Evolutionary conservation across 192 early-diverging fungal genomes (phyloP), one percentile per base, ranked within the genome.

Genomic region (Gaertneriomyces semiglobifer): DNA sequence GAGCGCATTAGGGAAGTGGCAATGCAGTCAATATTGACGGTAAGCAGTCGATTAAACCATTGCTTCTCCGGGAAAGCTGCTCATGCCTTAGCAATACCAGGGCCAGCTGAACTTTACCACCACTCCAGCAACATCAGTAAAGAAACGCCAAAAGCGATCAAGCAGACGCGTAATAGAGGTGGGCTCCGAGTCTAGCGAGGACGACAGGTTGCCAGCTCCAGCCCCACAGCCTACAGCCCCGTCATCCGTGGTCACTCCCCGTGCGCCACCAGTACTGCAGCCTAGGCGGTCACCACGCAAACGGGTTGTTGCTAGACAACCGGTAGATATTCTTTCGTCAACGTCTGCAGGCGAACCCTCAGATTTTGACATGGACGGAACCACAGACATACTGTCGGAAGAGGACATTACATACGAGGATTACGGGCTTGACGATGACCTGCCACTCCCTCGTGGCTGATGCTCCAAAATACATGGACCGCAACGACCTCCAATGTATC

Each of bases 21-120:
- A 12, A 52, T 52, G 11, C 45, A 68, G 43, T 53, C 42, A 12
- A 16, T 61, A 44, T 44, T 61, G 10, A 45, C 59, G 41, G 59
- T 61, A 61, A 18, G 59, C 44, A 18, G 48, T 33, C 25, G 25
- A 2, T 33, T 33, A 2, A 33, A 33, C 25, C 25, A 33, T 33
- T 33, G 25, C 25, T 33, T 33, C 25, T 33, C 25, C 25, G 0
- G 25, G 2, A 33, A 0, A 33, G 1, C 25, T 33, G 25, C 25
- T 33, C 25, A 33, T 33, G 25, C 25, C 25, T 33, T 33, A 33
- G 25, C 25, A 33, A 33, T 33, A 33, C 25, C 25, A 33, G 25
- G 25, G 25, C 25, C 25, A 33, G 25, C 25, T 33, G 2, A 33
- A 33, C 25, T 33, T 33, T 0, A 52, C n/a, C 6, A 6, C 50